phyloP scores from a whole-genome alignment of 257 asterid genomes.

The Thymus quinquecostatus region DNA sequence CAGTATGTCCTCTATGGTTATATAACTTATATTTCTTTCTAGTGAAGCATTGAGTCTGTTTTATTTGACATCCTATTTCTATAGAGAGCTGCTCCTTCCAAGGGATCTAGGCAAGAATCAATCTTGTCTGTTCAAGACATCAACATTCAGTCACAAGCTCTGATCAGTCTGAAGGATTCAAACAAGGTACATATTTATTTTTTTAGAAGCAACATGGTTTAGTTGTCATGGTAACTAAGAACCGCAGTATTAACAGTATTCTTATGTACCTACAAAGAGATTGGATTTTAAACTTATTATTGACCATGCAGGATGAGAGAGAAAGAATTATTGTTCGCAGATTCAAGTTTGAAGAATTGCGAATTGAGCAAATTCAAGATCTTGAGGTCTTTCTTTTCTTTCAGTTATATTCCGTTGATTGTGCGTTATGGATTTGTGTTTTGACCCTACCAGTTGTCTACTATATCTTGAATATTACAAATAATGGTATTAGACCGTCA shows the following conservation, averaged over 20 bases:
- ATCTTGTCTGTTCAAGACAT: conserved; percentile 81
- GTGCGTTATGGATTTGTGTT: conserved; percentile 5
- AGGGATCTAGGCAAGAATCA: conserved; percentile 81
- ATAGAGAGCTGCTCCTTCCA: conserved; percentile 71
- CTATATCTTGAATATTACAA: conserved; percentile 4
- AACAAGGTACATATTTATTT: conserved; percentile 51
- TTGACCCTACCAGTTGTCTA: background rate
- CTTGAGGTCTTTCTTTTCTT: conserved; percentile 70
- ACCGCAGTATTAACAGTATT: background rate
- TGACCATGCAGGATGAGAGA: conserved; percentile 84
- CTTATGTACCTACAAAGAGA: background rate
- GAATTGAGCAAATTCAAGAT: conserved; percentile 96
- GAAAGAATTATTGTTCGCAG: conserved; percentile 87
- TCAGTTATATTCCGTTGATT: conserved; percentile 18
- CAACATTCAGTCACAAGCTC: conserved; percentile 77
- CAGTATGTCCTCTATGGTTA: conserved; percentile 55
- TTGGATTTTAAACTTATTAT: conserved; percentile 26
- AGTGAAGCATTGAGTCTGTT: background rate
- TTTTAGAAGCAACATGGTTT: conserved; percentile 54
- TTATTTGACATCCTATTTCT: conserved; percentile 29
- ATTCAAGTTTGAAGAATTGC: conserved; percentile 92
- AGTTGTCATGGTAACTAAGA: background rate
- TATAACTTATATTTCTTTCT: conserved; percentile 34
- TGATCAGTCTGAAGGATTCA: conserved; percentile 82
- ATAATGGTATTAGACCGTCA: conserved; percentile 2